A percentile compares a stretch with the other conserved stretches of the same genome.
Conservation (phyloP, 2,329 filamentous ascomycete genomes). For the Trichophaea hybrida region DNA sequence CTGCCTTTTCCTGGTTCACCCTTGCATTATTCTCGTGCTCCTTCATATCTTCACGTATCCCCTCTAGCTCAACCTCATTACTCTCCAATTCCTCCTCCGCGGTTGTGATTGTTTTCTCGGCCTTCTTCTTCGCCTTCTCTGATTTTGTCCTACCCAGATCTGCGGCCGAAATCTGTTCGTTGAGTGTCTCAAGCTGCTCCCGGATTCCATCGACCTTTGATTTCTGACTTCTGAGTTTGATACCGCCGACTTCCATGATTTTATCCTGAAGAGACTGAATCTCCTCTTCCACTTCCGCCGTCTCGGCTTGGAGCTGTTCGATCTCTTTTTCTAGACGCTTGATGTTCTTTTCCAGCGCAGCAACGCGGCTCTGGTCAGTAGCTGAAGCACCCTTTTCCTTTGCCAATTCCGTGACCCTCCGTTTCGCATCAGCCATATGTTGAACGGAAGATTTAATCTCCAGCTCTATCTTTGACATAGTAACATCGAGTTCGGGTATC, state of each 20-base stretch:
- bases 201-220: conserved; percentile 81
- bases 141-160: conserved; percentile 85
- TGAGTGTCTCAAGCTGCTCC: conserved; percentile 65
- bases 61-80: conserved; percentile 57
- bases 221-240: conserved; percentile 78
- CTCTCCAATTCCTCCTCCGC: conserved; percentile 65
- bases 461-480: conserved; percentile 76
- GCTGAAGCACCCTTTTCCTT: conserved; percentile 62
- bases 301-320: conserved; percentile 65
- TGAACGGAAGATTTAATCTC: conserved; percentile 77
- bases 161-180: conserved; percentile 68
- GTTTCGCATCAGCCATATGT: conserved; percentile 70
- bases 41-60: conserved; percentile 62
- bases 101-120: conserved; percentile 67
- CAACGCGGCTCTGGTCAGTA: conserved; percentile 60
- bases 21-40: conserved; percentile 63
- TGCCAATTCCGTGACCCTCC: conserved; percentile 70
- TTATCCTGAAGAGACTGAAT: conserved; percentile 88
- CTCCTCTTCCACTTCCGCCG: conserved; percentile 77
- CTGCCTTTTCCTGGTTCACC: conserved; percentile 55
- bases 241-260: conserved; percentile 96
- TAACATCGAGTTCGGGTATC: conserved; percentile 73
- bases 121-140: conserved; percentile 78
- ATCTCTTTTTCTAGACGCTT: conserved; percentile 61
- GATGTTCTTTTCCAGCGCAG: conserved; percentile 63